These are phyloP conservation scores for Chaetoceros muelleri DNA, from an alignment of 108 stramenopile genomes.

Conservation along the genomic window DNA sequence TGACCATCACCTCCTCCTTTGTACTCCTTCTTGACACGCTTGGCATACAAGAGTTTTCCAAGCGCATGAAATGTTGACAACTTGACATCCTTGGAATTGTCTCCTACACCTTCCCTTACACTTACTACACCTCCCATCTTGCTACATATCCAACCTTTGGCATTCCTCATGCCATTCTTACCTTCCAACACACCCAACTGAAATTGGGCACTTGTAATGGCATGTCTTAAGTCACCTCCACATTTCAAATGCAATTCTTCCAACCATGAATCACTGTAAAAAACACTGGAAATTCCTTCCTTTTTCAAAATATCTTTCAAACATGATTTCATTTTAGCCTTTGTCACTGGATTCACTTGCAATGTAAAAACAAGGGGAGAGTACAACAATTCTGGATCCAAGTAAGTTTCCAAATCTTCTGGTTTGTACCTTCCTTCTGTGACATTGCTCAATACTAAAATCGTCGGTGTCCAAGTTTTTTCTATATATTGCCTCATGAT, in stretches of 20 bases:
- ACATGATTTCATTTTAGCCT: slow-evolving; percentile 61
- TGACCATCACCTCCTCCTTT: not conserved
- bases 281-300: slow-evolving; percentile 19
- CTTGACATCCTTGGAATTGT: slow-evolving; percentile 30
- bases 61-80: slow-evolving; percentile 80
- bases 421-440: slow-evolving; percentile 70
- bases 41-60: slow-evolving; percentile 84
- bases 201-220: slow-evolving; percentile 72
- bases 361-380: slow-evolving; percentile 22
- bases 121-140: not conserved
- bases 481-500: slow-evolving; percentile 52
- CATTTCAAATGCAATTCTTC: slow-evolving; percentile 56
- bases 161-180: too few species aligned
- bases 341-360: slow-evolving; percentile 60
- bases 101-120: not conserved
- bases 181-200: slow-evolving; percentile 11
- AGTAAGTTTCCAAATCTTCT: slow-evolving; percentile 56
- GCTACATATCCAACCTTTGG: not conserved
- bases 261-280: too few species aligned
- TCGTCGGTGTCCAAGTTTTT: slow-evolving; percentile 38
- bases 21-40: slow-evolving; percentile 24
- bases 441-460: slow-evolving; percentile 67
- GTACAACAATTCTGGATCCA: slow-evolving; percentile 41
- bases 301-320: slow-evolving; percentile 38
- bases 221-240: slow-evolving; percentile 77